phyloP scores from a whole-genome alignment of 768 basidiomycete species.

The Lyophyllum decastes region DNA sequence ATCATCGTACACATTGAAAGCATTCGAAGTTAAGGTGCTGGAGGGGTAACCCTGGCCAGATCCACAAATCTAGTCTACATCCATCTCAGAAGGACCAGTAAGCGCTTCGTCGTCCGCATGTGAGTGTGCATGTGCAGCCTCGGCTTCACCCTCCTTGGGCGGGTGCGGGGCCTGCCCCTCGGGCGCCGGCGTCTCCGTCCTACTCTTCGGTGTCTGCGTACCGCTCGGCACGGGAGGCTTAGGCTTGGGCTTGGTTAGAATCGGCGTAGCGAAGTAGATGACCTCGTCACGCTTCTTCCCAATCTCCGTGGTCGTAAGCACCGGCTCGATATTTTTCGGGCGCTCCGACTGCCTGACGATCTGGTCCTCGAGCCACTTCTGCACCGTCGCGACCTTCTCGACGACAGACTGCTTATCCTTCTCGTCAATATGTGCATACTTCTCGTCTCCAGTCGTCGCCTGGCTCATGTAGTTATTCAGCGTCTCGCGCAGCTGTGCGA shows the following conservation, averaged over 20 bases:
- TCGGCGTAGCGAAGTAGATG: conserved; percentile 86
- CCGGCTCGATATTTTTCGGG: conserved; percentile 85
- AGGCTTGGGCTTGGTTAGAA: conserved; percentile 91
- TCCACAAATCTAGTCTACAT: conserved; percentile 65
- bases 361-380: conserved; percentile 97
- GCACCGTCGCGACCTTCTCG: conserved; percentile 86
- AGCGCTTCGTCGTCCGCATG: conserved; percentile 29
- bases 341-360: conserved; percentile 84
- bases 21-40: background rate
- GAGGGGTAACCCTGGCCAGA: background rate
- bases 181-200: conserved; percentile 58
- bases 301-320: conserved; percentile 81
- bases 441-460: conserved; percentile 83
- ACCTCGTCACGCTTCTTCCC: conserved; percentile 91
- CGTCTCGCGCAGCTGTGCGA: conserved; percentile 80
- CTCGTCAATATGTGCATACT: conserved; percentile 85
- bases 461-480: conserved; percentile 84
- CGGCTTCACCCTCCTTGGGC: conserved; percentile 37
- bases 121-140: no score
- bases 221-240: conserved; percentile 70
- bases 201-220: conserved; percentile 73
- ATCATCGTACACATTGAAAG: conserved; percentile 15
- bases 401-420: conserved; percentile 85
- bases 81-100: conserved; percentile 75
- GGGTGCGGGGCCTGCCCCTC: conserved; percentile 38